Percentiles rank a stretch among this genome's conserved stretches.
These are phyloP conservation scores for Nakazawaea laoshanensis DNA, from an alignment of 805 yeast genomes.

Conservation along the genomic window DNA sequence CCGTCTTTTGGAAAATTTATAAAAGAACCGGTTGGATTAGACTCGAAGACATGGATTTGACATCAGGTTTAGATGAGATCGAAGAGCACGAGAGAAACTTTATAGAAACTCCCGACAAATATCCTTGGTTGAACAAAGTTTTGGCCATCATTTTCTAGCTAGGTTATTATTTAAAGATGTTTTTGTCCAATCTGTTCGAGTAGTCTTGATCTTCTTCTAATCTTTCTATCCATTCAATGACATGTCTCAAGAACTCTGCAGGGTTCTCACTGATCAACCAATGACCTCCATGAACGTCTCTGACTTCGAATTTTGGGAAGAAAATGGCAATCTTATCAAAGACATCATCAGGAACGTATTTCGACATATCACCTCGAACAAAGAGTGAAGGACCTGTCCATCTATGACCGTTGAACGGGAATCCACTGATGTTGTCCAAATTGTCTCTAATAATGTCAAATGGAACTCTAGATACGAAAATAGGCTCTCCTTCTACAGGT, in stretches of 20 bases:
- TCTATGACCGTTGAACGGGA: conserved; percentile 61
- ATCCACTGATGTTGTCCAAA: conserved; percentile 60
- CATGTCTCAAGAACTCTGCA: conserved; percentile 53
- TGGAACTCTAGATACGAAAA: conserved; percentile 54
- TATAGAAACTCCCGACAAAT: conserved; percentile 4
- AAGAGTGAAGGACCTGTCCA: conserved; percentile 73
- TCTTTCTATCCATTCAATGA: conserved; percentile 52
- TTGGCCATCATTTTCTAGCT: conserved; percentile 5
- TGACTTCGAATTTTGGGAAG: conserved; percentile 70
- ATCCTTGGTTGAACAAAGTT: conserved; percentile 1
- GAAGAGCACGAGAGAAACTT: conserved; percentile 34
- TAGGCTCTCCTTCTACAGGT: conserved; percentile 21
- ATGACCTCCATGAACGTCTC: conserved; percentile 81
- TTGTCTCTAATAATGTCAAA: conserved; percentile 58
- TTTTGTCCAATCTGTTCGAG: conserved; percentile 3
- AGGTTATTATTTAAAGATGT: conserved; percentile 1
- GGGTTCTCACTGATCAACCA: conserved; percentile 92
- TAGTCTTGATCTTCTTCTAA: conserved; percentile 17
- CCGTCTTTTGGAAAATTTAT: conserved; percentile 26
- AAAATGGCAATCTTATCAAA: conserved; percentile 63
- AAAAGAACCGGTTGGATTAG: conserved; percentile 28
- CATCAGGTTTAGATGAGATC: conserved; percentile 34
- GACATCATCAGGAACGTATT: conserved; percentile 77
- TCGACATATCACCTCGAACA: conserved; percentile 68
- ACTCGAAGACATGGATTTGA: conserved; percentile 38